Evolutionary conservation across 2,329 filamentous ascomycete species (phyloP), one percentile per base, ranked within the genome.

Genomic region (Neonectria hederae): DNA sequence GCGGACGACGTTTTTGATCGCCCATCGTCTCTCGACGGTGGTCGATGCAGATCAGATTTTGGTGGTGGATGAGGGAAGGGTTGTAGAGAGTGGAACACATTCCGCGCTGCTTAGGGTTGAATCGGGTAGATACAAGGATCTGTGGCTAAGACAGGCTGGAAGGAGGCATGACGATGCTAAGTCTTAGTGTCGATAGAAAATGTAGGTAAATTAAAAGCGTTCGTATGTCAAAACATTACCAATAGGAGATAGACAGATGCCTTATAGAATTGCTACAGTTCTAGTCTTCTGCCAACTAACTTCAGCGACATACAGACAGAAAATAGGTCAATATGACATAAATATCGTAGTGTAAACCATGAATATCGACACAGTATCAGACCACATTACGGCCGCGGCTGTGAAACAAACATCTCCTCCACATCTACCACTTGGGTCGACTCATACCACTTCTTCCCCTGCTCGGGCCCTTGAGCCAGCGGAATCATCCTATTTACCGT

Each of bases 61-160:
- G 48, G 85, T 87, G 5, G 76, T 88, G 26, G 79, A 85, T 59
- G 77, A 83, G 43, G 87, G 87, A 5, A 75, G 76, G 38, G 79
- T 88, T 24, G 76, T 83, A 22, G 85, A 88, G 71, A 77, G 79
- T 32, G 86, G 87, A 5, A 81, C 79, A 19, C 86, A 88, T 67
- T 68, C 77, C 0, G 79, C 83, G 30, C 73, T 89, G 45, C 70
- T 88, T 26, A 71, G 76, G 21, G 63, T 68, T n/a, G 79, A 79
- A 6, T 17, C 32, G 3, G 86, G 86, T 1, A 81, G 81, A 66
- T 89, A 88, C 61, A 75, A 78, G 40, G 77, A 83, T 26, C 66
- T 89, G 3, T 89, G 86, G 86, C 76, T 76, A 19, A 83, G 81
- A 51, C 84, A 87, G 59, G 46, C 17, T 8, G 64, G 64, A 10